Conservation (phyloP, 176 grass and related monocot genomes). For the Avena atlantica region DNA sequence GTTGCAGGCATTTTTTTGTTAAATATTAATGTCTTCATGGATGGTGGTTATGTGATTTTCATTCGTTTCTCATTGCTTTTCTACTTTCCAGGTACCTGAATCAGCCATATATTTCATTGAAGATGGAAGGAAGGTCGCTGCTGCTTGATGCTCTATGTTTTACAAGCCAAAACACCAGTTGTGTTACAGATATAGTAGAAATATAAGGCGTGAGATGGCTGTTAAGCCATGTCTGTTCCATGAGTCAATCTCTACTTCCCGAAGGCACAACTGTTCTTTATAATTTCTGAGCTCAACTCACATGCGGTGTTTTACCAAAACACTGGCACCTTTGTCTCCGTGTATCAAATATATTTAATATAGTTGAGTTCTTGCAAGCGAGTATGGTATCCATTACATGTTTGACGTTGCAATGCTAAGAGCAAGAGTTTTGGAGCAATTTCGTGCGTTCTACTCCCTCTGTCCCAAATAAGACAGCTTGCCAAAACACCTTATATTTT, state of each 20-base stretch:
- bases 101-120: constrained; percentile 96
- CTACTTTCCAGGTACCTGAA: constrained; percentile 67
- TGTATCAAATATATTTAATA: constrained; percentile 39
- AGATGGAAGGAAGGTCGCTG: constrained; percentile 92
- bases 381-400: background rate
- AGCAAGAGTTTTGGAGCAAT: background rate
- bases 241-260: background rate
- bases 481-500: too few species aligned
- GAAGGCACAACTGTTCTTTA: constrained; percentile 19
- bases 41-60: background rate
- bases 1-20: background rate
- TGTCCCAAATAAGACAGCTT: too few species aligned
- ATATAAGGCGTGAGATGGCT: constrained; percentile 16
- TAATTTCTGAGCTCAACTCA: constrained; percentile 20
- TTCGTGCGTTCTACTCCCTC: background rate
- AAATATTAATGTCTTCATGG: constrained; percentile 3
- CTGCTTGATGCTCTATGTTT: constrained; percentile 59
- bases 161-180: constrained; percentile 22
- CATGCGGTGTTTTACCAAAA: constrained; percentile 39
- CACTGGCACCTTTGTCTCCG: background rate
- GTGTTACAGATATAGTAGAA: constrained; percentile 47
- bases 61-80: background rate
- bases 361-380: constrained; percentile 18
- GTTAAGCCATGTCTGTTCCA: background rate
- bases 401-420: background rate